Evolutionary conservation across 73 alveolate species (phyloP).

Genomic region (Paramecium primaurelia): DNA sequence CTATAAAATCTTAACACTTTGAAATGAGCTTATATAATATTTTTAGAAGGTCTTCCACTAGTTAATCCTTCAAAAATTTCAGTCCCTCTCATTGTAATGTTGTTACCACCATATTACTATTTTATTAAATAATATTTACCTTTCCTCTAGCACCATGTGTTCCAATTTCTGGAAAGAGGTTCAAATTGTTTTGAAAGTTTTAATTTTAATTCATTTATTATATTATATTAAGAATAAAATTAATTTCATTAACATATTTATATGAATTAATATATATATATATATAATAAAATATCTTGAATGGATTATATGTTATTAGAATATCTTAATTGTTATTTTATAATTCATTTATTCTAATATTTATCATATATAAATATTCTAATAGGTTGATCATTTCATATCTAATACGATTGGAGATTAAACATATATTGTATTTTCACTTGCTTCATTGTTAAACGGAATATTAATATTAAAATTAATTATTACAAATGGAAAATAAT

Average conservation of each 20-base stretch:
- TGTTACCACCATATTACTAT: constrained; percentile 52
- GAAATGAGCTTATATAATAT: constrained; percentile 51
- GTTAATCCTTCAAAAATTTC: constrained; percentile 52
- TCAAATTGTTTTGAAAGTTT: not conserved
- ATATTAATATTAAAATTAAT: not conserved
- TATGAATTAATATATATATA: not conserved
- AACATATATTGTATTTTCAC: no score
- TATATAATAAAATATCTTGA: not conserved
- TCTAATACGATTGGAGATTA: not conserved
- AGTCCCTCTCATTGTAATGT: constrained; percentile 55
- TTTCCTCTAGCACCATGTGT: constrained; percentile 37
- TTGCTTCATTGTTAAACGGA: not conserved
- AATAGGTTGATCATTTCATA: not conserved
- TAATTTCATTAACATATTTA: not conserved
- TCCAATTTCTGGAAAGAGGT: not conserved
- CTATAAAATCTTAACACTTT: constrained; percentile 53
- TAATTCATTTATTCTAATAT: not conserved
- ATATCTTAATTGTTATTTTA: no score
- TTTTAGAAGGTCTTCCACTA: constrained; percentile 50
- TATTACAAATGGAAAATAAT: not conserved
- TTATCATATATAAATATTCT: not conserved
- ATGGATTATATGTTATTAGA: not conserved
- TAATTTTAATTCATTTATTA: not conserved
- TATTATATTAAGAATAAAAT: not conserved
- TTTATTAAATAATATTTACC: not conserved